These are phyloP conservation scores for Scedosporium minutisporum DNA, from an alignment of 2,329 filamentous ascomycete species.

Conservation along the genomic window DNA sequence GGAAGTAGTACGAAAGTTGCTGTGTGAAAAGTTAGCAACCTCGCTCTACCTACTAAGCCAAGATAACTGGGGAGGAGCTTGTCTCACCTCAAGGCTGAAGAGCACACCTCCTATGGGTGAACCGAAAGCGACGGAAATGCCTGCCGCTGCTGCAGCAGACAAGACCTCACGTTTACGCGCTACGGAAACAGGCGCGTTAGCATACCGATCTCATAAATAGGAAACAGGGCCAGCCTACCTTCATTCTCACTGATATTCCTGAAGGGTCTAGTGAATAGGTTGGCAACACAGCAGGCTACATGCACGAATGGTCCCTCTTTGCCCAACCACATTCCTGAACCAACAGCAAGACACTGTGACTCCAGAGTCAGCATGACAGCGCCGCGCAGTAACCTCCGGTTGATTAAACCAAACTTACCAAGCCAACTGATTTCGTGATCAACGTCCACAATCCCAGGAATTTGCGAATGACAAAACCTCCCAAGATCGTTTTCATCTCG, in stretches of 20 bases:
- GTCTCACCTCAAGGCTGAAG: constrained; percentile 75
- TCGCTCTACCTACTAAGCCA: background rate
- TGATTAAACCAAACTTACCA: constrained; percentile 43
- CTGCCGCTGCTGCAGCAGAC: constrained; percentile 83
- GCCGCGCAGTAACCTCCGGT: background rate
- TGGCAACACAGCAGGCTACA: constrained; percentile 93
- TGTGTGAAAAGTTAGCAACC: constrained; percentile 20
- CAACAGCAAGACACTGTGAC: constrained; percentile 70
- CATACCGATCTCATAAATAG: background rate
- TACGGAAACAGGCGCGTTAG: constrained; percentile 20
- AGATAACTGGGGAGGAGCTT: background rate
- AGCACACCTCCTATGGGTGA: constrained; percentile 89
- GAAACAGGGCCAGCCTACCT: constrained; percentile 36
- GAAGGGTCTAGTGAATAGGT: constrained; percentile 86
- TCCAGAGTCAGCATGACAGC: background rate
- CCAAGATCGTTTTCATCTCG: constrained; percentile 93
- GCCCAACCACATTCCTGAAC: constrained; percentile 90
- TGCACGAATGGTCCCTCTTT: constrained; percentile 95
- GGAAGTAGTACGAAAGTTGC: constrained; percentile 95
- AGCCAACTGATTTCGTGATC: constrained; percentile 76
- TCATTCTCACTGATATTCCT: constrained; percentile 75
- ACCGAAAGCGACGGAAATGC: constrained; percentile 89
- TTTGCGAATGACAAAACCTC: constrained; percentile 81
- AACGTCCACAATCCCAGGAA: constrained; percentile 87
- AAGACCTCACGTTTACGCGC: constrained; percentile 88